Evolutionary conservation across 129 eudicot genomes (phyloP), one percentile per base, ranked within the genome.

Genomic region (Artemisia tridentata): DNA sequence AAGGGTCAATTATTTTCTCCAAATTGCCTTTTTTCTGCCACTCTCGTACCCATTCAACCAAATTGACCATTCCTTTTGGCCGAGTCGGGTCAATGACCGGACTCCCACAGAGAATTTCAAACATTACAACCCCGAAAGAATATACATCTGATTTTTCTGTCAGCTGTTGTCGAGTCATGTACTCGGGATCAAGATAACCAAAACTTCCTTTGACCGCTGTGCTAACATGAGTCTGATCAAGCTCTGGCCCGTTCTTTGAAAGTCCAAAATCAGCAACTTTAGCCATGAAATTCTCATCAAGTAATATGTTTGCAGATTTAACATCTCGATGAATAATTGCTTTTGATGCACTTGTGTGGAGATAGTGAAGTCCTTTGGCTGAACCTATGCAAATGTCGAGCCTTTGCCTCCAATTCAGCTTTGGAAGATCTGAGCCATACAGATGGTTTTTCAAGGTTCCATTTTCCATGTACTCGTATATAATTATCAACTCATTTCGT

Each of bases 201-300:
- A 86, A 86, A 70, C 92, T 86, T 75, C 95, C 95, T 80, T 88
- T 88, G 48, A 88, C 95, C 18, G 88, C 91, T 2, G 95, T 88
- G 53, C 88, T 85, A 50, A 88, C 95, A 73, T 88, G 91, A 29
- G 81, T 78, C 61, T 88, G 80, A 55, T 88, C 91, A 16, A 88
- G 12, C 56, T 81, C 88, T 1, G 95, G 91, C 50, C 95, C 91
- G 65, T 68, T 60, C 55, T 88, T 88, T 1, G 91, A 88, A 5
- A 88, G 80, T 53, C 95, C 95, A 11, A 88, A 88, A 68, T 88
- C 95, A 12, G 95, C 86, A 63, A 88, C 91, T 75, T 85, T 88
- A 43, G 95, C 95, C 88, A 82, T 80, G 67, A 85, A 66, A 55
- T 83, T 83, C 64, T 85, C 90, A 48, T 85, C 88, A 0, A 88